These are phyloP conservation scores for Sarocladiaceae sp. DNA, from an alignment of 2,329 filamentous ascomycete species.

Conservation along the genomic window DNA sequence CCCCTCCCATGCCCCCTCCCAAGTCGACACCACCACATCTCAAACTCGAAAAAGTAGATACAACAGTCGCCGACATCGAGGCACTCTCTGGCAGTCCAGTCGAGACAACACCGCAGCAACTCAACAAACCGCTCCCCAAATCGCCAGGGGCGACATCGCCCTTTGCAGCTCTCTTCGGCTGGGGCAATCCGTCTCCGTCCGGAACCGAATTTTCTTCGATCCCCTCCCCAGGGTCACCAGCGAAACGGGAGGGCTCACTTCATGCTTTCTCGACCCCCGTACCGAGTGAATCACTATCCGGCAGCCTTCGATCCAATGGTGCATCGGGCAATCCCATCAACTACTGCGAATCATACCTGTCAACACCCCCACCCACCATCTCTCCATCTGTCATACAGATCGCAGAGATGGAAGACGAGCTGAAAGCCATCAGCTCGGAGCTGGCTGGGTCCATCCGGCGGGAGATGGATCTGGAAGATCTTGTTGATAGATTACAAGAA, in stretches of 20 bases:
- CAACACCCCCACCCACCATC: constrained; percentile 37
- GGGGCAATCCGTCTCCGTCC: constrained; percentile 43
- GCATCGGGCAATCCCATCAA: constrained; percentile 38
- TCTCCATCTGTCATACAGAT: constrained; percentile 38
- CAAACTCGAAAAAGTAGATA: constrained; percentile 40
- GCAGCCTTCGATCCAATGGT: constrained; percentile 28
- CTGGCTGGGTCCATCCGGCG: constrained; percentile 87
- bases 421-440: constrained; percentile 90
- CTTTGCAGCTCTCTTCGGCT: constrained; percentile 51
- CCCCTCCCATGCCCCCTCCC: constrained; percentile 43
- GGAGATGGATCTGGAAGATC: constrained; percentile 94
- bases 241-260: constrained; percentile 18
- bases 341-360: constrained; percentile 49
- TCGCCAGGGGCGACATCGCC: constrained; percentile 44
- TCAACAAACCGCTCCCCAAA: constrained; percentile 52
- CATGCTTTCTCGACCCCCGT: constrained; percentile 2
- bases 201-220: constrained; percentile 49
- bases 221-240: constrained; percentile 47
- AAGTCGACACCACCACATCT: constrained; percentile 51
- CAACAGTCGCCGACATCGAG: constrained; percentile 18
- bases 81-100: constrained; percentile 18
- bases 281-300: constrained; percentile 15
- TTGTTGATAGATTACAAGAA: constrained; percentile 82
- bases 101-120: constrained; percentile 23
- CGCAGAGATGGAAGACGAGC: constrained; percentile 88